Evolutionary conservation across 495 filamentous ascomycete genomes (phyloP).

Genomic region (Amorphotheca resinae): DNA sequence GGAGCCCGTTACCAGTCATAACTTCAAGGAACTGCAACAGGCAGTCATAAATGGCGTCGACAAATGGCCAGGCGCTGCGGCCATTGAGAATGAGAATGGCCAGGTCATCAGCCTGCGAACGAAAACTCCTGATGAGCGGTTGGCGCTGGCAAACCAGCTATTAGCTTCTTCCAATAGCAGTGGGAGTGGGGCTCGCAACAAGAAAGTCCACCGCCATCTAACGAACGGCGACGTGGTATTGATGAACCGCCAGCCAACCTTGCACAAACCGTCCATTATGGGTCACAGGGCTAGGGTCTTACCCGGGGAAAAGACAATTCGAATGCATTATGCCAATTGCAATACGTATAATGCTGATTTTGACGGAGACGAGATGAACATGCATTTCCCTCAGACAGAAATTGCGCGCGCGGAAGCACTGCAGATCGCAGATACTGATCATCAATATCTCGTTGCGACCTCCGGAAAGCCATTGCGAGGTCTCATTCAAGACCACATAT

Average conservation of each 20-base stretch:
- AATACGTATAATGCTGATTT: constrained; percentile 99
- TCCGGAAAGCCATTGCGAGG: constrained; percentile 90
- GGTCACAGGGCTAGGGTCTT: constrained; percentile 87
- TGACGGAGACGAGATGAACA: constrained; percentile 99
- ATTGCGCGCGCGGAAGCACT: constrained; percentile 83
- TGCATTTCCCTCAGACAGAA: constrained; percentile 99
- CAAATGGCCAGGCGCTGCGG: constrained; percentile 86
- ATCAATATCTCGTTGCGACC: constrained; percentile 91
- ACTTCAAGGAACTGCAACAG: constrained; percentile 87
- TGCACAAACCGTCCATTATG: constrained; percentile 99
- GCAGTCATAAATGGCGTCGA: constrained; percentile 92
- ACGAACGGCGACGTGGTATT: constrained; percentile 93
- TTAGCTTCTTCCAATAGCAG: constrained; percentile 73
- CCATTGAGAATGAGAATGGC: constrained; percentile 92
- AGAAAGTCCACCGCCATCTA: constrained; percentile 94
- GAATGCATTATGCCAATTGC: constrained; percentile 99
- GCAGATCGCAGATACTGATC: constrained; percentile 88
- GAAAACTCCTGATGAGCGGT: constrained; percentile 74
- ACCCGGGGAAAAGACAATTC: constrained; percentile 88
- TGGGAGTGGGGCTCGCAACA: constrained; percentile 67
- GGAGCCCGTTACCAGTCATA: constrained; percentile 93
- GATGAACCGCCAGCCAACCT: constrained; percentile 99
- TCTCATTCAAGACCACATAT: constrained; percentile 97
- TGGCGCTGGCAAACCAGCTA: constrained; percentile 79
- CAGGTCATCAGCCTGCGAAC: constrained; percentile 77